Evolutionary conservation across 768 basidiomycete species (phyloP).

Genomic region (Coprinopsis marcescibilis): DNA sequence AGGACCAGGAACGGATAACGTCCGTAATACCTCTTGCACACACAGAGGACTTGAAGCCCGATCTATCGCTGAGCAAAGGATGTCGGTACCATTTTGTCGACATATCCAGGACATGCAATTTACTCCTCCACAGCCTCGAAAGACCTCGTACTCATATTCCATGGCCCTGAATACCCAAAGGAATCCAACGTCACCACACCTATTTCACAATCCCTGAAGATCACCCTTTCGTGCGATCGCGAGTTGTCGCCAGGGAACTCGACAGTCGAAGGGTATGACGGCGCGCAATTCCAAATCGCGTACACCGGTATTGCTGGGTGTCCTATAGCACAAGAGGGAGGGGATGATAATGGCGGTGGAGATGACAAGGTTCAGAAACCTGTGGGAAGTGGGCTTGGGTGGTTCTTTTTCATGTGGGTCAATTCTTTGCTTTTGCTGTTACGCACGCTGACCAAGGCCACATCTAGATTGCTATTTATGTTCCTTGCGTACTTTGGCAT

Average conservation of each 20-base stretch:
- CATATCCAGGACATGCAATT: constrained; percentile 6
- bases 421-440: not conserved
- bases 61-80: constrained; percentile 33
- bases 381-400: constrained; percentile 74
- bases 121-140: constrained; percentile 36
- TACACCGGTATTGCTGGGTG: constrained; percentile 67
- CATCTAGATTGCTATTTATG: constrained; percentile 52
- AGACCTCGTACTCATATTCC: constrained; percentile 50
- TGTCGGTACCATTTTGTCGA: constrained; percentile 14
- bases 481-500: constrained; percentile 67
- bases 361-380: constrained; percentile 28
- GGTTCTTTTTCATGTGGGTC: constrained; percentile 81
- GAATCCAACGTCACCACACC: constrained; percentile 29
- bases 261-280: constrained; percentile 55
- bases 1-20: constrained; percentile 52
- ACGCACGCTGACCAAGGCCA: constrained; percentile 4
- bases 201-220: constrained; percentile 49
- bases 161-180: constrained; percentile 58
- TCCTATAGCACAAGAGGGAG: constrained; percentile 24
- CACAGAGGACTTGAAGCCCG: constrained; percentile 27
- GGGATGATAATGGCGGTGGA: constrained; percentile 22
- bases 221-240: constrained; percentile 56
- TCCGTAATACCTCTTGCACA: constrained; percentile 73
- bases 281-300: constrained; percentile 45
- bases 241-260: constrained; percentile 38